Percentiles rank a stretch among this genome's conserved stretches.
phyloP scores from a whole-genome alignment of 139 green algal genomes.

The Desmodesmus armatus region DNA sequence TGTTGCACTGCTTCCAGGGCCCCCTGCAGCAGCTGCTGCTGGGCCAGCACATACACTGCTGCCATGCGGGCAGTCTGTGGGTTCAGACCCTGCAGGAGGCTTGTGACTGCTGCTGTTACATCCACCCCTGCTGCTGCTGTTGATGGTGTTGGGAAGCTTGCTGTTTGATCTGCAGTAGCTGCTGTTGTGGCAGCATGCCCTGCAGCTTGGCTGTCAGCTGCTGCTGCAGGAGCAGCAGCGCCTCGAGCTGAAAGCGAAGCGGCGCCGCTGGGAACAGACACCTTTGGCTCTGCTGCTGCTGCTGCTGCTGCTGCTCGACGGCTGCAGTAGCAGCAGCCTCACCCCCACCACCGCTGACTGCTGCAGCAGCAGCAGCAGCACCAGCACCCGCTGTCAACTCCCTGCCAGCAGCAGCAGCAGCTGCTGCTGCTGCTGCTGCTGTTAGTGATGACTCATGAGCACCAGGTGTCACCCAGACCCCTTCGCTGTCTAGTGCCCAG shows the following conservation, averaged over 20 bases:
- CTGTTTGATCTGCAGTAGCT: neutral
- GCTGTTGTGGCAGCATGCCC: neutral
- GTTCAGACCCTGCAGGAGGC: neutral
- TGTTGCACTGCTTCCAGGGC: conserved; percentile 31
- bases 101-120: neutral
- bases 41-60: conserved; percentile 29
- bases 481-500: neutral
- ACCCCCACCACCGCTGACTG: neutral
- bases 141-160: neutral
- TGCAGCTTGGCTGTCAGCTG: conserved; percentile 35
- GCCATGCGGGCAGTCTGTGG: conserved; percentile 7
- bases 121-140: conserved; percentile 16
- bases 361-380: conserved; percentile 1
- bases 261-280: neutral
- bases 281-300: conserved; percentile 29
- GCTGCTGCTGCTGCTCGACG: conserved; percentile 13
- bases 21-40: conserved; percentile 8
- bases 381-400: neutral
- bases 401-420: neutral
- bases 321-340: neutral
- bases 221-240: conserved; percentile 24
- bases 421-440: neutral
- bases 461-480: too few species aligned
- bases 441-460: neutral
- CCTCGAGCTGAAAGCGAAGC: neutral